Evolutionary conservation across 176 grass and related monocot genomes (phyloP).

Genomic region (Bromus sterilis): DNA sequence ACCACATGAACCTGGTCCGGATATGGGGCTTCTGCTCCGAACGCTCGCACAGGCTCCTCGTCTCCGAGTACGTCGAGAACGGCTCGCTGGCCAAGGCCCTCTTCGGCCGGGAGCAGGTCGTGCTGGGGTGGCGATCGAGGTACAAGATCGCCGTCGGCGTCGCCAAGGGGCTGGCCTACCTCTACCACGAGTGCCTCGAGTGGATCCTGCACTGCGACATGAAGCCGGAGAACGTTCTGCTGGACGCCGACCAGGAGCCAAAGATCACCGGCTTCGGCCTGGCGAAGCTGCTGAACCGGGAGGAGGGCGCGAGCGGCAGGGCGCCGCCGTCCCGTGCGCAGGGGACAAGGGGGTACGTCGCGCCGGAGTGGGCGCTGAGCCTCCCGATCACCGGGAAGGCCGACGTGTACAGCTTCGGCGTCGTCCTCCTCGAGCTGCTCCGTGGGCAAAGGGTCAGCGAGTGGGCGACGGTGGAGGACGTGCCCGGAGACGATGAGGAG

Average conservation of each 20-base stretch:
- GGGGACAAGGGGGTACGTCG: constrained; percentile 36
- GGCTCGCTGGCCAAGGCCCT: constrained; percentile 47
- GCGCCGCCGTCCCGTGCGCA: constrained; percentile 13
- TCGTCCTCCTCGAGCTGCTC: constrained; percentile 36
- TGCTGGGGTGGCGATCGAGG: constrained; percentile 4
- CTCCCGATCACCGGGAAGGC: constrained; percentile 51
- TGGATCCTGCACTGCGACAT: constrained; percentile 74
- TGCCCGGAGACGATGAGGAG: background rate
- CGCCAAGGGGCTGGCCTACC: constrained; percentile 44
- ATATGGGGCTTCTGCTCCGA: constrained; percentile 55
- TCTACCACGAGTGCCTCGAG: constrained; percentile 67
- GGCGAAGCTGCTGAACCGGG: constrained; percentile 45
- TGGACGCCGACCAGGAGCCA: constrained; percentile 40
- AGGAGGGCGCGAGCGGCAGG: background rate
- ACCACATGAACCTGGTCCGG: constrained; percentile 58
- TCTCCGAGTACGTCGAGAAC: constrained; percentile 44
- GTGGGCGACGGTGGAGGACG: background rate
- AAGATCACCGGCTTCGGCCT: constrained; percentile 63
- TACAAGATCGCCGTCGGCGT: constrained; percentile 48
- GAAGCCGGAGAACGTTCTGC: constrained; percentile 73
- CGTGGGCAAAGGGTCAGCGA: constrained; percentile 29
- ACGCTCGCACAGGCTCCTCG: constrained; percentile 30
- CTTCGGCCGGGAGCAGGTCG: background rate
- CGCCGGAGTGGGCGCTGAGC: constrained; percentile 48
- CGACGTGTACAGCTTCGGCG: constrained; percentile 46